A percentile compares a stretch with the other conserved stretches of the same genome.
These are phyloP conservation scores for Fagus crenata DNA, from an alignment of 306 rosid genomes.

Conservation along the genomic window DNA sequence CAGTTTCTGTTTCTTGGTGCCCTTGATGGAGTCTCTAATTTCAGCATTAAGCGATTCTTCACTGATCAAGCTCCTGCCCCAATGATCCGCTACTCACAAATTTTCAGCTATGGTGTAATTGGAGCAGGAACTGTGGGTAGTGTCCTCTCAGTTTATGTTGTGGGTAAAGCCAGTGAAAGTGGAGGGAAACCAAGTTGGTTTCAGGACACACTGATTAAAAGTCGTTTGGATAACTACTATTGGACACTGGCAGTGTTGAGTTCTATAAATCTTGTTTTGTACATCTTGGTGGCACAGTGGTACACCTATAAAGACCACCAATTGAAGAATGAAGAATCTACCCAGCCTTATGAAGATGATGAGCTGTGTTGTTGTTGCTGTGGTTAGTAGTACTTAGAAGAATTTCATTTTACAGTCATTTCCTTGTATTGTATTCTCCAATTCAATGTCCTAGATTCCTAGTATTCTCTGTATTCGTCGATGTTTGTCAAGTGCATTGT, in stretches of 20 bases:
- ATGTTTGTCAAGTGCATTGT: too few species aligned
- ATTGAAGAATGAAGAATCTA: too few species aligned
- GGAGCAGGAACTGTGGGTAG: conserved; percentile 35
- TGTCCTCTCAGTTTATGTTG: conserved; percentile 22
- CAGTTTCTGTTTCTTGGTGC: conserved; percentile 33
- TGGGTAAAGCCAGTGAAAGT: conserved; percentile 24
- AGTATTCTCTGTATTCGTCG: too few species aligned
- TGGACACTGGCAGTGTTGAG: conserved; percentile 27
- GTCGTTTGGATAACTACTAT: conserved; percentile 41
- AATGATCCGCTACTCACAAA: neutral
- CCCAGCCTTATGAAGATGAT: too few species aligned
- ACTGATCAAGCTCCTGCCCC: neutral
- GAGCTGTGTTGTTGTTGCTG: too few species aligned
- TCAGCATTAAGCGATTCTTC: conserved; percentile 9
- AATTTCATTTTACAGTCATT: too few species aligned
- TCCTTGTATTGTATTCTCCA: too few species aligned
- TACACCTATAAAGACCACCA: neutral
- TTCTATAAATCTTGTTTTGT: conserved; percentile 19
- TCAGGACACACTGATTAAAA: conserved; percentile 30
- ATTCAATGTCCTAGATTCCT: too few species aligned
- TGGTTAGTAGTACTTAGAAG: too few species aligned
- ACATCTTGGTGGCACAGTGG: conserved; percentile 4
- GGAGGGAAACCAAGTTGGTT: conserved; percentile 40
- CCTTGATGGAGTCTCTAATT: neutral
- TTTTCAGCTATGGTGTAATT: neutral